phyloP scores from a whole-genome alignment of 768 basidiomycete species.

The Agaricus sinodeliciosus region DNA sequence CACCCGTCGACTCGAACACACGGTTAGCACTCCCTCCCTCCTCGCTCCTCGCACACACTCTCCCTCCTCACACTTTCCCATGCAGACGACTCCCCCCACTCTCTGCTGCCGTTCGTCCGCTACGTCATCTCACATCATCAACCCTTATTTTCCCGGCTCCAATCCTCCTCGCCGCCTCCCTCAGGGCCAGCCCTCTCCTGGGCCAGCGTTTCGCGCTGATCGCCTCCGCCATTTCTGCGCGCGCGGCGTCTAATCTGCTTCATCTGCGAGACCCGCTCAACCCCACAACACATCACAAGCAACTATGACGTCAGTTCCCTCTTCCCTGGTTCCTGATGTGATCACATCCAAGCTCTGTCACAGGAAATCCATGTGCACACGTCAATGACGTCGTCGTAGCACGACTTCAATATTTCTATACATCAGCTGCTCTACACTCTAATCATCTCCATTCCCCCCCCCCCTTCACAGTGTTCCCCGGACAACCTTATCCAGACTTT shows the following conservation, averaged over 20 bases:
- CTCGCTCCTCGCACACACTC: no score
- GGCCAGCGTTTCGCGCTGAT: neutral
- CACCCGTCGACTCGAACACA: neutral
- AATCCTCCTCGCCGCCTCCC: neutral
- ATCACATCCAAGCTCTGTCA: slow-evolving; percentile 9
- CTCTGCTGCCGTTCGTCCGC: neutral
- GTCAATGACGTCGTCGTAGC: slow-evolving; percentile 7
- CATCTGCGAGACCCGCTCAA: neutral
- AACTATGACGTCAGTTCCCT: slow-evolving; percentile 9
- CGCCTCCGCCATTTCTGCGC: neutral
- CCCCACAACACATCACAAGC: neutral
- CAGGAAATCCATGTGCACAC: slow-evolving; percentile 6
- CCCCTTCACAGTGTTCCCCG: slow-evolving; percentile 21
- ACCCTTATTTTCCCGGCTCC: slow-evolving; percentile 7
- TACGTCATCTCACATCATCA: slow-evolving; percentile 9
- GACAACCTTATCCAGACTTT: slow-evolving; percentile 61
- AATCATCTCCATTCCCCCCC: neutral
- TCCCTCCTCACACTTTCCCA: no score
- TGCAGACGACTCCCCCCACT: no score
- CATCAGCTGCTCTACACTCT: neutral
- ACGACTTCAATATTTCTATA: neutral
- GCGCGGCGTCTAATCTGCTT: neutral
- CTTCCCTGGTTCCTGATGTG: slow-evolving; percentile 12
- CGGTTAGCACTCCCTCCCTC: neutral
- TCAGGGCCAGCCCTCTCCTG: neutral